These are phyloP conservation scores for Scytalidium sp. DNA, from an alignment of 2,329 filamentous ascomycete genomes.

Conservation along the genomic window DNA sequence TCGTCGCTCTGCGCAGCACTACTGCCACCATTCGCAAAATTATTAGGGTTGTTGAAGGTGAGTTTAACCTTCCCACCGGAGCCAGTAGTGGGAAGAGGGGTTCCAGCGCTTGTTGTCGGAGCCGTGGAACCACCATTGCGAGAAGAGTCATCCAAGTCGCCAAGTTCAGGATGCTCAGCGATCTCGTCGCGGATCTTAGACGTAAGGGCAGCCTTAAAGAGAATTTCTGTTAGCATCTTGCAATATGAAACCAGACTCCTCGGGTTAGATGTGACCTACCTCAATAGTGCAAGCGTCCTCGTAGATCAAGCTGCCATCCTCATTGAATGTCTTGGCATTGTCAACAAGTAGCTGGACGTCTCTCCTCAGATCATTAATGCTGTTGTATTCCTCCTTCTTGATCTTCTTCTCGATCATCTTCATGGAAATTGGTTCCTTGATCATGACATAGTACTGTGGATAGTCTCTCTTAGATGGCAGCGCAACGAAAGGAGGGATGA, in stretches of 20 bases:
- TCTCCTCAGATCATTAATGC: constrained; percentile 72
- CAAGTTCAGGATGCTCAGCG: constrained; percentile 51
- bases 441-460: constrained; percentile 93
- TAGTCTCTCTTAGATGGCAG: constrained; percentile 86
- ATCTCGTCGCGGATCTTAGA: constrained; percentile 51
- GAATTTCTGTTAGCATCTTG: constrained; percentile 29
- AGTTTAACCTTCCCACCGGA: constrained; percentile 67
- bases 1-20: constrained; percentile 50
- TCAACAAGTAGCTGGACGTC: constrained; percentile 83
- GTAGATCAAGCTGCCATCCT: constrained; percentile 89
- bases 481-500: constrained; percentile 93
- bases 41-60: constrained; percentile 45
- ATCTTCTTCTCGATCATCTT: constrained; percentile 93
- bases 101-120: constrained; percentile 58
- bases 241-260: no score
- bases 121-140: constrained; percentile 34
- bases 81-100: constrained; percentile 58
- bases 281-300: constrained; percentile 91
- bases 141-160: constrained; percentile 44
- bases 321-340: constrained; percentile 95
- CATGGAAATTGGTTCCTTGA: constrained; percentile 91
- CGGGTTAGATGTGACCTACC: constrained; percentile 51
- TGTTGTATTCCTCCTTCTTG: constrained; percentile 90
- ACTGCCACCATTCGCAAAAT: constrained; percentile 35
- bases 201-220: constrained; percentile 52